Conservation (phyloP, 208 protist genomes). For the Acanthamoeba triangularis region DNA sequence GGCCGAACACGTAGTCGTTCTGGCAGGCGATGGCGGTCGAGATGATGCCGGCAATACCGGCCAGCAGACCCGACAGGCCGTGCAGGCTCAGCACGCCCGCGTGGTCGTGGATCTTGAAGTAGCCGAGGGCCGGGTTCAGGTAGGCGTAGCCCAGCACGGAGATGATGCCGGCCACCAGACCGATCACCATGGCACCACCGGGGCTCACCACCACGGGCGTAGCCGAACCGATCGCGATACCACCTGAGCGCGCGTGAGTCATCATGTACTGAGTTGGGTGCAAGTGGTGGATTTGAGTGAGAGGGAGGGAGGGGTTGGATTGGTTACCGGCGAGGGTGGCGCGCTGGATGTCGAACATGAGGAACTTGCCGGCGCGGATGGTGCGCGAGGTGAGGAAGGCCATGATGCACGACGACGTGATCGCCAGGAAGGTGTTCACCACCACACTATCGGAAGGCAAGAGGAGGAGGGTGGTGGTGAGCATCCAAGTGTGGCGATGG, state of each 20-base stretch:
- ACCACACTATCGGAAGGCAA: background rate
- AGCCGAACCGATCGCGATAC: constrained; percentile 61
- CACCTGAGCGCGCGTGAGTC: background rate
- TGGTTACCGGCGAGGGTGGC: constrained; percentile 18
- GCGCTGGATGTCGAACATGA: constrained; percentile 72
- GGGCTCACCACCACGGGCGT: constrained; percentile 58
- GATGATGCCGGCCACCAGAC: constrained; percentile 32
- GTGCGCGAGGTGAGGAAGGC: constrained; percentile 68
- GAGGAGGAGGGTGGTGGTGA: background rate
- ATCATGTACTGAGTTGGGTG: too few relatives aligned
- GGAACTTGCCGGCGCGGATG: constrained; percentile 59
- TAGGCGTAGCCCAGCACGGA: constrained; percentile 52
- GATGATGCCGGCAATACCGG: constrained; percentile 52
- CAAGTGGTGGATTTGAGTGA: too few relatives aligned
- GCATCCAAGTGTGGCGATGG: background rate
- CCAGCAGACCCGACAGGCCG: constrained; percentile 57
- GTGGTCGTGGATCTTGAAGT: constrained; percentile 52
- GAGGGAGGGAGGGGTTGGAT: background rate
- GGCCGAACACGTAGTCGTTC: constrained; percentile 61
- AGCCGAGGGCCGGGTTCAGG: background rate
- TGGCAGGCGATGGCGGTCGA: constrained; percentile 63
- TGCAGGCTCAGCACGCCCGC: constrained; percentile 65
- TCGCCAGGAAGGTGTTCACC: constrained; percentile 55
- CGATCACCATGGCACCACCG: constrained; percentile 69
- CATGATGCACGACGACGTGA: constrained; percentile 39